Evolutionary conservation across 2,329 filamentous ascomycete genomes (phyloP).

Genomic region (Albophoma yamanashiensis): DNA sequence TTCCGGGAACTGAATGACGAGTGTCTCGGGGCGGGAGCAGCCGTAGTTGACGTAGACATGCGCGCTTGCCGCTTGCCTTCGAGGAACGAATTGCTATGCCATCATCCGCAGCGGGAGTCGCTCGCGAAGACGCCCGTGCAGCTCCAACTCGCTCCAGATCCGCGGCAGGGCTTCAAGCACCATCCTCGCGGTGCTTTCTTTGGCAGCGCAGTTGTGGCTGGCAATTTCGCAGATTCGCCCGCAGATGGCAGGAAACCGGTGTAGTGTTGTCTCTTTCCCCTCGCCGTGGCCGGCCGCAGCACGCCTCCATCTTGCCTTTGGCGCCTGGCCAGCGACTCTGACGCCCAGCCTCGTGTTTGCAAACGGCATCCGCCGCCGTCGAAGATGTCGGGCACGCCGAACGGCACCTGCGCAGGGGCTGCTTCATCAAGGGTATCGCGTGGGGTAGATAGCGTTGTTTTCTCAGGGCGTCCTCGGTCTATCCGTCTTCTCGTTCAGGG

Average conservation of each 20-base stretch:
- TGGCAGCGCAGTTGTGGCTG: neutral
- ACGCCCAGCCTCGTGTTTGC: neutral
- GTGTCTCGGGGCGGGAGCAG: neutral
- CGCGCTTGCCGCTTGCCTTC: neutral
- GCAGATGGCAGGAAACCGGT: neutral
- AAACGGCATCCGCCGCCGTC: neutral
- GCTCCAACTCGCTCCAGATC: neutral
- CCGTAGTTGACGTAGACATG: neutral
- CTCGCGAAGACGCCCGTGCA: neutral
- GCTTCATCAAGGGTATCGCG: neutral
- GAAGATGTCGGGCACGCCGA: neutral
- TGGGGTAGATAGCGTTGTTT: neutral
- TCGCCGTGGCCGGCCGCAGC: neutral
- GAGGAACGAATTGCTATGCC: neutral
- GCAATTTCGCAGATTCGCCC: neutral
- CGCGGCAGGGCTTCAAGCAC: neutral
- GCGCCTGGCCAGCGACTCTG: neutral
- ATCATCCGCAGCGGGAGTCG: neutral
- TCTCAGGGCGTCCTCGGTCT: neutral
- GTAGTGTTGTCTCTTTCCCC: neutral
- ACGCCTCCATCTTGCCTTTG: neutral
- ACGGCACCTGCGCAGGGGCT: neutral
- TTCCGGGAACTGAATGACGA: neutral
- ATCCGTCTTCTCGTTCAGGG: neutral
- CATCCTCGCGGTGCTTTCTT: neutral